Percentiles rank a stretch among this genome's conserved stretches.
phyloP scores from a whole-genome alignment of 768 basidiomycete species.

The Xanthoconium purpureum region DNA sequence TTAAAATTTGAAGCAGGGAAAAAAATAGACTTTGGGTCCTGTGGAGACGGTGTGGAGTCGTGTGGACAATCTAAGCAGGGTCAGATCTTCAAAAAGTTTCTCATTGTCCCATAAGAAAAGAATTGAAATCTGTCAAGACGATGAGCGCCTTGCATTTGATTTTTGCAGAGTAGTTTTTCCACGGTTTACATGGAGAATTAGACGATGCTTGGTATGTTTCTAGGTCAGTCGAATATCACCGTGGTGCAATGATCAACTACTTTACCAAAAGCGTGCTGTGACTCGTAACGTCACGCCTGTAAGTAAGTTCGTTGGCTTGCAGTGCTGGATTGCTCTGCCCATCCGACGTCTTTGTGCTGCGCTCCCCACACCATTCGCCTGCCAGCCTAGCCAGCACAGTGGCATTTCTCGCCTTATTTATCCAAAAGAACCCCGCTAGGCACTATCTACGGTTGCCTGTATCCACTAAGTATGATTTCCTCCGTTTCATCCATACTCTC shows the following conservation, averaged over 20 bases:
- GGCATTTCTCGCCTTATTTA: constrained; percentile 11
- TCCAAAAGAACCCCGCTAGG: constrained; percentile 9
- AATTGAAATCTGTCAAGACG: background rate
- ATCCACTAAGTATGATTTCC: constrained; percentile 17
- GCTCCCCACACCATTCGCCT: constrained; percentile 8
- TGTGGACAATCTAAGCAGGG: too few relatives aligned
- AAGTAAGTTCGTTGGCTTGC: constrained; percentile 36
- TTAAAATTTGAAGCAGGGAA: background rate
- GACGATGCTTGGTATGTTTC: background rate
- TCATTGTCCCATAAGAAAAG: background rate
- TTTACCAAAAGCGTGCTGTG: constrained; percentile 32
- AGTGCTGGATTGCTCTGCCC: constrained; percentile 27
- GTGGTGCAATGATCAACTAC: constrained; percentile 32
- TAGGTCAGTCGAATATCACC: constrained; percentile 13
- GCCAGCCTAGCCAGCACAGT: background rate
- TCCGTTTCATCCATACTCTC: constrained; percentile 1
- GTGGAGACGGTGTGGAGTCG: too few relatives aligned
- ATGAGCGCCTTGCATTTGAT: background rate
- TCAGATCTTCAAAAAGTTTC: too few relatives aligned
- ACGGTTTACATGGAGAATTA: too few relatives aligned
- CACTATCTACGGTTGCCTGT: constrained; percentile 1
- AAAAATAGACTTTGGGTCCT: background rate
- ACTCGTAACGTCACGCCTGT: constrained; percentile 36
- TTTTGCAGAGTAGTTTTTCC: background rate
- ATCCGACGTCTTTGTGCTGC: constrained; percentile 19